Conservation (phyloP, 1,284 basidiomycete species). For the Pyrrhoderma lamaoense region DNA sequence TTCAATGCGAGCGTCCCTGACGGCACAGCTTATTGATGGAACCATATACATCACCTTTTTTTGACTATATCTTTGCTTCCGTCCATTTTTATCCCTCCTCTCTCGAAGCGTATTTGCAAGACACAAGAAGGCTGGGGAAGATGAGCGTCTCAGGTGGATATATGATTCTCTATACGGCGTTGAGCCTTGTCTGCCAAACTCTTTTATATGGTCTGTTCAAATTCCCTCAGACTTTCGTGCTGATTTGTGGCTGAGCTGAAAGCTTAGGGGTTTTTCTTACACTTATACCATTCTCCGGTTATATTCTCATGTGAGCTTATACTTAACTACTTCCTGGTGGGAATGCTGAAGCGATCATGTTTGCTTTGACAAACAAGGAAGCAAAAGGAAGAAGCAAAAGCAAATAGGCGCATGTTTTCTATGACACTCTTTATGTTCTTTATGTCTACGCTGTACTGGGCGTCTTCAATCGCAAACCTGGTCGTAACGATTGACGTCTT, state of each 20-base stretch:
- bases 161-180: not conserved
- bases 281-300: not conserved
- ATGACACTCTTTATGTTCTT: conserved; percentile 8
- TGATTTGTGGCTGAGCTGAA: not conserved
- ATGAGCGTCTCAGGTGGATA: no score
- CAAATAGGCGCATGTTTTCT: conserved; percentile 2
- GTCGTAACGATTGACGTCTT: not conserved
- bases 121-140: no score
- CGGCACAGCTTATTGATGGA: no score
- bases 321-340: not conserved
- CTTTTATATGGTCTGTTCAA: not conserved
- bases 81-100: no score
- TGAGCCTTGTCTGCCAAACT: conserved; percentile 3
- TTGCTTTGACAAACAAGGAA: not conserved
- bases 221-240: not conserved
- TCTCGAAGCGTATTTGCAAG: no score
- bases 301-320: not conserved
- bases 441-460: conserved; percentile 1
- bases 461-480: not conserved
- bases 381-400: not conserved
- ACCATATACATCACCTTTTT: no score
- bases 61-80: no score
- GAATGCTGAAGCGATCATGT: not conserved
- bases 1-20: no score
- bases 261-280: not conserved